Conservation (phyloP, 1,139 yeast genomes). For the Hemisphaericaspora xylofermentans region DNA sequence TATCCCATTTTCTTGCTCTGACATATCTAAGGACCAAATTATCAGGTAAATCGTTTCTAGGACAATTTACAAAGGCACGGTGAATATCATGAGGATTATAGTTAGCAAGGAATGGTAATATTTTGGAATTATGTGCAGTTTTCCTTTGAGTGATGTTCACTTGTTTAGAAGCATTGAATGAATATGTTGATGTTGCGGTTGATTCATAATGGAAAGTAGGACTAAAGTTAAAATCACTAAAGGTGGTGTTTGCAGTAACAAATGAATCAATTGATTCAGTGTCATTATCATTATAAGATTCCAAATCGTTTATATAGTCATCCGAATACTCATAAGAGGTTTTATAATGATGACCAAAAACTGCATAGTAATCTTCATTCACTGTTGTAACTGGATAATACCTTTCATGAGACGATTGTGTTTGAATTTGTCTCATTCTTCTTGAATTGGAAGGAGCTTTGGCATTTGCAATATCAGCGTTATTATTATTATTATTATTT, state of each 20-base stretch:
- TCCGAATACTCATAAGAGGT: slow-evolving; percentile 24
- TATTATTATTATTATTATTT: no score
- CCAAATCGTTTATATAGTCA: slow-evolving; percentile 18
- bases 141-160: slow-evolving; percentile 13
- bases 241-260: slow-evolving; percentile 37
- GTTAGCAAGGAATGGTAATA: slow-evolving; percentile 20
- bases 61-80: slow-evolving; percentile 19
- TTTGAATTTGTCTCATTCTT: slow-evolving; percentile 33
- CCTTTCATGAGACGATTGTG: slow-evolving; percentile 29
- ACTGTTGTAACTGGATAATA: slow-evolving; percentile 29
- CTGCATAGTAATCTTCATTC: slow-evolving; percentile 21
- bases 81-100: slow-evolving; percentile 30
- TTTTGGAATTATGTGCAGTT: slow-evolving; percentile 15
- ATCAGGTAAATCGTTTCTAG: slow-evolving; percentile 37
- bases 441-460: slow-evolving; percentile 19
- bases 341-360: slow-evolving; percentile 26
- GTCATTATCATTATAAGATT: slow-evolving; percentile 17
- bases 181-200: not conserved
- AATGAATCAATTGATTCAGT: slow-evolving; percentile 33
- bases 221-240: slow-evolving; percentile 8
- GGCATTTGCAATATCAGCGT: no score
- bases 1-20: slow-evolving; percentile 45
- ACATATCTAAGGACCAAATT: slow-evolving; percentile 36
- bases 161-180: slow-evolving; percentile 7
- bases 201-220: not conserved